Percentiles rank a stretch among this genome's conserved stretches.
phyloP scores from a whole-genome alignment of 2,329 filamentous ascomycete genomes.

The Orbilia blumenaviensis region DNA sequence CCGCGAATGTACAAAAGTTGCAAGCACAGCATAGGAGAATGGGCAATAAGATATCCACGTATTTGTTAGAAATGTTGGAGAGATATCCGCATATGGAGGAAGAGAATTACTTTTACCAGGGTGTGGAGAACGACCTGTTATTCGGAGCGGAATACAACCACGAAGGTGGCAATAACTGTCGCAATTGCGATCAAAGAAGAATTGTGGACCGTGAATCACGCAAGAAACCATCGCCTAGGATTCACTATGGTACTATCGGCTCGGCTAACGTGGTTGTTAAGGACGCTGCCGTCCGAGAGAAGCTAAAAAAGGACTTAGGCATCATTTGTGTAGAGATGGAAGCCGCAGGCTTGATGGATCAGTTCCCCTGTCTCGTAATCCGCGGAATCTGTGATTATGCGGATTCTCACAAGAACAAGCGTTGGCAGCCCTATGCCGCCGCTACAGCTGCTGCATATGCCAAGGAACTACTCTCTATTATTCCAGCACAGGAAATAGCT shows the following conservation, averaged over 20 bases:
- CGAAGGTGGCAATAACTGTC: background rate
- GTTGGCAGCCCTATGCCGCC: constrained; percentile 38
- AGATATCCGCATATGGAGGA: background rate
- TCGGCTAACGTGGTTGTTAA: constrained; percentile 23
- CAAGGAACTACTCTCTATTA: constrained; percentile 19
- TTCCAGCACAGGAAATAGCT: constrained; percentile 6
- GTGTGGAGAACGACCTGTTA: constrained; percentile 17
- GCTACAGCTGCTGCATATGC: constrained; percentile 29
- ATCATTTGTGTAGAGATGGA: constrained; percentile 39
- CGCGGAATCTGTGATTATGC: constrained; percentile 35
- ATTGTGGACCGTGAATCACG: background rate
- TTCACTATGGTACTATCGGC: constrained; percentile 28
- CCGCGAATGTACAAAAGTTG: constrained; percentile 7
- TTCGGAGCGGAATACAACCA: background rate
- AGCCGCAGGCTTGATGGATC: constrained; percentile 20
- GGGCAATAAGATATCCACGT: background rate
- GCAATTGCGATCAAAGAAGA: background rate
- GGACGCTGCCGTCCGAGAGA: constrained; percentile 11
- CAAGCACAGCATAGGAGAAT: background rate
- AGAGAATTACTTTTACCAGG: constrained; percentile 12
- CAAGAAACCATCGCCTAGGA: background rate
- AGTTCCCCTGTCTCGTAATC: constrained; percentile 29
- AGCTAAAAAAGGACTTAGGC: background rate
- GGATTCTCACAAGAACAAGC: constrained; percentile 36
- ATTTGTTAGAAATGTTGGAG: constrained; percentile 11